Percentiles rank a stretch among this genome's conserved stretches.
These are phyloP conservation scores for Quercus agrifolia DNA, from an alignment of 306 rosid species.

Conservation along the genomic window DNA sequence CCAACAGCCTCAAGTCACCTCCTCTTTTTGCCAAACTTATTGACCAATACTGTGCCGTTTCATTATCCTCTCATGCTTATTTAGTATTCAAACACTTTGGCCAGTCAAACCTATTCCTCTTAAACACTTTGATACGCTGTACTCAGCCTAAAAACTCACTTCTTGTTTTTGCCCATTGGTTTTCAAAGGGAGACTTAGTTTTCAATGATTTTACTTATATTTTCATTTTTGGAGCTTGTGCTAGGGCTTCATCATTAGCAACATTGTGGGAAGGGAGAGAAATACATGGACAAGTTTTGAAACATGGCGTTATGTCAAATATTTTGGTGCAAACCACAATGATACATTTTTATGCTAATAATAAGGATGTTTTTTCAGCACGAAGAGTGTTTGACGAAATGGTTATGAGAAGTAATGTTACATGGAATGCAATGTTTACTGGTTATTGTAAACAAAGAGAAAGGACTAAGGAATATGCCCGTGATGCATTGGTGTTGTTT, in stretches of 20 bases:
- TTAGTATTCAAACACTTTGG: conserved; percentile 36
- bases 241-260: conserved; percentile 53
- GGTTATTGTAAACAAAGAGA: conserved; percentile 60
- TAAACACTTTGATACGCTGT: conserved; percentile 66
- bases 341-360: conserved; percentile 56
- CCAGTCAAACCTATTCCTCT: conserved; percentile 43
- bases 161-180: conserved; percentile 39
- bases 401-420: conserved; percentile 42
- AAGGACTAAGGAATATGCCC: conserved; percentile 27
- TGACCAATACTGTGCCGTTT: conserved; percentile 36
- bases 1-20: conserved; percentile 50
- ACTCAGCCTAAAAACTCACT: conserved; percentile 47
- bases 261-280: conserved; percentile 55
- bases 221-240: conserved; percentile 74
- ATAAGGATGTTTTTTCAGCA: conserved; percentile 50
- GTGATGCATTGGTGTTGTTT: conserved; percentile 50
- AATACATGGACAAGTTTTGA: conserved; percentile 44
- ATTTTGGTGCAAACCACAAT: conserved; percentile 52
- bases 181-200: conserved; percentile 37
- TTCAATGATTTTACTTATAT: conserved; percentile 52
- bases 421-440: conserved; percentile 75
- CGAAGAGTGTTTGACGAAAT: conserved; percentile 72
- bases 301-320: conserved; percentile 47
- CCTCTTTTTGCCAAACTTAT: conserved; percentile 50
- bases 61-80: conserved; percentile 39